Evolutionary conservation across 768 basidiomycete species (phyloP).

Genomic region (Hericium rajendrae): DNA sequence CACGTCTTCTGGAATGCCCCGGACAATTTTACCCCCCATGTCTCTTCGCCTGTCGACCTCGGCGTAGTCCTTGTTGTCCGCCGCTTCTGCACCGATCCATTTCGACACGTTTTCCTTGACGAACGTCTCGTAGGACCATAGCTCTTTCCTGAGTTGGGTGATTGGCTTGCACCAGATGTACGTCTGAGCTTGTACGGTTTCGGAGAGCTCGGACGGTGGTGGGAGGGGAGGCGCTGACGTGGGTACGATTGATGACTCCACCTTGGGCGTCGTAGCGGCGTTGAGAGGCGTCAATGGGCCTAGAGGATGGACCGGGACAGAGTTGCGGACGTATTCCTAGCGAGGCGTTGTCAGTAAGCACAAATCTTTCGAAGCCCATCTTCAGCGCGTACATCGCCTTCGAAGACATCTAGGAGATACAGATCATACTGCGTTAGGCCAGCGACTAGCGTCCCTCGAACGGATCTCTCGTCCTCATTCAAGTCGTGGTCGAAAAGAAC

Average conservation of each 20-base stretch:
- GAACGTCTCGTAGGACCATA: slow-evolving; percentile 84
- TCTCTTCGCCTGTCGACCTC: slow-evolving; percentile 36
- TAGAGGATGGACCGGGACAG: slow-evolving; percentile 49
- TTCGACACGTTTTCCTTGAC: slow-evolving; percentile 65
- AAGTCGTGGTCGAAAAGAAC: slow-evolving; percentile 31
- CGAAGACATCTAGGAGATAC: slow-evolving; percentile 65
- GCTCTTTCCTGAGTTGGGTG: slow-evolving; percentile 36
- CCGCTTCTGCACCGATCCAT: slow-evolving; percentile 49
- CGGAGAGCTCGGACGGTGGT: slow-evolving; percentile 22
- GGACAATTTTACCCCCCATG: slow-evolving; percentile 1
- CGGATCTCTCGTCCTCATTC: slow-evolving; percentile 51
- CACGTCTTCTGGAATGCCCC: background rate
- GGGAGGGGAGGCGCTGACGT: slow-evolving; percentile 34
- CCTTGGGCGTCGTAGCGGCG: slow-evolving; percentile 6
- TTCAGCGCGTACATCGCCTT: slow-evolving; percentile 52
- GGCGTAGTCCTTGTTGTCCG: slow-evolving; percentile 30
- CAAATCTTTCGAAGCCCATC: background rate
- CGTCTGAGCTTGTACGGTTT: slow-evolving; percentile 44
- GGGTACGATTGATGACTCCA: slow-evolving; percentile 28
- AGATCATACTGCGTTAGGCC: slow-evolving; percentile 65
- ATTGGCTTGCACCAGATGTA: slow-evolving; percentile 56
- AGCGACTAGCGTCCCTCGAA: slow-evolving; percentile 69
- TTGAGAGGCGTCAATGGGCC: slow-evolving; percentile 26
- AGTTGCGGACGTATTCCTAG: slow-evolving; percentile 64
- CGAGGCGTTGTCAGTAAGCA: background rate